Evolutionary conservation across 2,329 filamentous ascomycete genomes (phyloP).

Genomic region (Rhynchosporium secalis): DNA sequence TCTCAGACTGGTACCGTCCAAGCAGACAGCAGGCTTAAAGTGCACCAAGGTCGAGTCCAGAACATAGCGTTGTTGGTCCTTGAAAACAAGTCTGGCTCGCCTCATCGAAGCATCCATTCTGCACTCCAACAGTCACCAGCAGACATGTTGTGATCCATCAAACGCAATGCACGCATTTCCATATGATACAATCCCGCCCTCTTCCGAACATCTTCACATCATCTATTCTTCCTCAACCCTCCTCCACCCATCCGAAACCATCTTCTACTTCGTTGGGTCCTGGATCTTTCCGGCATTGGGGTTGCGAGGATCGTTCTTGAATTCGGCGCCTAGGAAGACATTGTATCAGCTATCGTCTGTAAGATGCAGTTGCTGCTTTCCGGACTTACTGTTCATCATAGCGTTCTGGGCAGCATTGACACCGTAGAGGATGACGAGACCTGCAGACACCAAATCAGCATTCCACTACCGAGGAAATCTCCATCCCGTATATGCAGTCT

Average conservation of each 20-base stretch:
- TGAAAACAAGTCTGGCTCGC: too few relatives aligned
- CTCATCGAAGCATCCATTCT: too few relatives aligned
- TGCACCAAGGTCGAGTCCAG: too few relatives aligned
- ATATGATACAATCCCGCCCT: conserved; percentile 29
- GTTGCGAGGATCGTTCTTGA: conserved; percentile 96
- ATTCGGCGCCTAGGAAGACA: conserved; percentile 72
- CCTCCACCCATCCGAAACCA: conserved; percentile 3
- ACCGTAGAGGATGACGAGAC: conserved; percentile 84
- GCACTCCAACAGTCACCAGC: neutral
- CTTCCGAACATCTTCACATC: neutral
- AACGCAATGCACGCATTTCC: conserved; percentile 34
- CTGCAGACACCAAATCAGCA: conserved; percentile 47
- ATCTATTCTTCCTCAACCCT: conserved; percentile 1
- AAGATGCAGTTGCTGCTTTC: conserved; percentile 8
- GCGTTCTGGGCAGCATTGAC: conserved; percentile 80
- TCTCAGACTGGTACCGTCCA: too few relatives aligned
- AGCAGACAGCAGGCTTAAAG: too few relatives aligned
- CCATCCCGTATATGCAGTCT: neutral
- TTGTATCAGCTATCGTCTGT: conserved; percentile 17
- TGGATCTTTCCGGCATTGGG: conserved; percentile 48
- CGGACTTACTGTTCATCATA: conserved; percentile 73
- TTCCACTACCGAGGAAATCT: conserved; percentile 10
- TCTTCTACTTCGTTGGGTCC: conserved; percentile 35
- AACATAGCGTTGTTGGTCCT: too few relatives aligned
- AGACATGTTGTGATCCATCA: neutral